Evolutionary conservation across 139 green algal species (phyloP).

Genomic region (Chlorella sp.): DNA sequence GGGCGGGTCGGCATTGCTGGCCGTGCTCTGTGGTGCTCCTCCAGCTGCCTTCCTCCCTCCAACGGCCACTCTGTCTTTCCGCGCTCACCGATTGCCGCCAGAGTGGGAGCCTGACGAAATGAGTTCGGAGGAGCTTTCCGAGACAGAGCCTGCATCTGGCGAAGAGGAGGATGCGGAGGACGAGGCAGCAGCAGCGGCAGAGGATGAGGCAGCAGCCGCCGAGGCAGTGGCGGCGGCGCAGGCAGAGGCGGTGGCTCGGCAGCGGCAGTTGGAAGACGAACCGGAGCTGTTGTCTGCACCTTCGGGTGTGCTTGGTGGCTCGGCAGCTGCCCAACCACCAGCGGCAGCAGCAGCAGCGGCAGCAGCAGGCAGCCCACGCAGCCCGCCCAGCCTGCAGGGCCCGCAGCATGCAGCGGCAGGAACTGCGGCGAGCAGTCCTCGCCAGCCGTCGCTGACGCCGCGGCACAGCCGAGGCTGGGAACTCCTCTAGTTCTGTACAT

Average conservation of each 20-base stretch:
- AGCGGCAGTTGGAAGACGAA: background rate
- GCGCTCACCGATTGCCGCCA: no score
- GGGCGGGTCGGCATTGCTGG: no score
- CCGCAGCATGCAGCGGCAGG: background rate
- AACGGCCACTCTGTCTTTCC: no score
- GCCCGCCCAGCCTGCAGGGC: background rate
- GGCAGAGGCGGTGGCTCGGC: background rate
- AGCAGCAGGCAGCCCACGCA: background rate
- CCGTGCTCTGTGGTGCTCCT: no score
- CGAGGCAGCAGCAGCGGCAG: background rate
- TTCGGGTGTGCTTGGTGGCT: background rate
- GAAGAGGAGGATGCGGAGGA: background rate
- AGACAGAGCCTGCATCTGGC: background rate
- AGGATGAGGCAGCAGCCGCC: background rate
- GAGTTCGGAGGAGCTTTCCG: background rate
- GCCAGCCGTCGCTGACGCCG: background rate
- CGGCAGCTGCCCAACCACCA: no score
- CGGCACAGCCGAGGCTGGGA: background rate
- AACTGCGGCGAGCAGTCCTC: background rate
- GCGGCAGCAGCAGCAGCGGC: background rate
- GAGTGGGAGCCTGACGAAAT: slow-evolving; percentile 37
- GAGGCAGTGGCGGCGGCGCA: background rate
- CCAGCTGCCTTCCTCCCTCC: no score
- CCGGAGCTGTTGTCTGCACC: background rate
- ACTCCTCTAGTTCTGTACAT: background rate